Evolutionary conservation across 805 yeast species (phyloP).

Genomic region (Saturnispora zaruensis): DNA sequence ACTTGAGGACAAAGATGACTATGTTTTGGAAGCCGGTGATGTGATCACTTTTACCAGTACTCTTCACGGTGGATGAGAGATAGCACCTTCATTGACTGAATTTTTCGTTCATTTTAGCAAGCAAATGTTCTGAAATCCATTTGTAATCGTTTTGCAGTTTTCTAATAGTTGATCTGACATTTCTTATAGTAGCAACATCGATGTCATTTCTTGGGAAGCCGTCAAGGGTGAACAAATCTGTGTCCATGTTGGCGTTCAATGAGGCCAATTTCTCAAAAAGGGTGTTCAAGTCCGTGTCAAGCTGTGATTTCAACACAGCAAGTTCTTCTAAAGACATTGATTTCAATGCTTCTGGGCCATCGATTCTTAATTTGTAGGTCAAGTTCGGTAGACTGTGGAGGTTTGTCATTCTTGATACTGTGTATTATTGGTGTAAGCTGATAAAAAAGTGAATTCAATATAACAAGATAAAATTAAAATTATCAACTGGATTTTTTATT

Average conservation of each 20-base stretch:
- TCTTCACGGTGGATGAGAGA: slow-evolving; percentile 75
- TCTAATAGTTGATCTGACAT: slow-evolving; percentile 54
- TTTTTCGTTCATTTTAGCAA: slow-evolving; percentile 36
- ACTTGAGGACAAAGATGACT: slow-evolving; percentile 78
- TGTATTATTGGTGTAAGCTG: neutral
- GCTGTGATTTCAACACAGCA: slow-evolving; percentile 7
- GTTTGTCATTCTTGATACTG: neutral
- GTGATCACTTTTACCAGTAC: slow-evolving; percentile 84
- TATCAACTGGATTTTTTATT: too few species aligned
- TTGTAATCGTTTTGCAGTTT: slow-evolving; percentile 63
- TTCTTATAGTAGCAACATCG: slow-evolving; percentile 64
- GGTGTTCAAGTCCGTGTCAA: slow-evolving; percentile 35
- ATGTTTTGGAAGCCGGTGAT: slow-evolving; percentile 69
- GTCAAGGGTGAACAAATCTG: slow-evolving; percentile 56
- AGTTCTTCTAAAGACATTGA: slow-evolving; percentile 5
- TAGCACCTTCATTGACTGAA: neutral
- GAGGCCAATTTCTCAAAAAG: slow-evolving; percentile 36
- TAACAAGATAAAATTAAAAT: too few species aligned
- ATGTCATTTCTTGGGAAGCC: slow-evolving; percentile 85
- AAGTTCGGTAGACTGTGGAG: neutral
- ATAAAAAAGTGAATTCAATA: neutral
- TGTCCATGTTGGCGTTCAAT: slow-evolving; percentile 42
- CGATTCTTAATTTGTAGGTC: neutral
- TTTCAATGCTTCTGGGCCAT: slow-evolving; percentile 4
- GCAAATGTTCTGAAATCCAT: slow-evolving; percentile 32